Base-by-base conservation (phyloP, 495 filamentous ascomycete genomes). In the Hypoxylon intermedium region DNA sequence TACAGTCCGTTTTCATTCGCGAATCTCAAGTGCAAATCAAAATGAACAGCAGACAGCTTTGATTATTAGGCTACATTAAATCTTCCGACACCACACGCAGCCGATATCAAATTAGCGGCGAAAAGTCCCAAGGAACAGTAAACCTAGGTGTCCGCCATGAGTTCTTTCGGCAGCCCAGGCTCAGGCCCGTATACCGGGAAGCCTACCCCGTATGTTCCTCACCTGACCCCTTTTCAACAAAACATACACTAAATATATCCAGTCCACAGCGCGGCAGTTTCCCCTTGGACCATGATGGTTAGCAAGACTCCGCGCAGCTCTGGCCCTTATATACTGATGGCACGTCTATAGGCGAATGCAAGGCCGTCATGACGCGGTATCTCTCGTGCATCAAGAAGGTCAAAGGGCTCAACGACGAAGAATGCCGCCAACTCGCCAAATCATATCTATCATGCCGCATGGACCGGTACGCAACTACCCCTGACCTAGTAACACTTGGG, bases 181-280 rank as follows among this genome's bases (percentile, higher is more conserved):
- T 83, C 87, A 57, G 80, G 85, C 30, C 82, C 87, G 38, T 81
- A 83, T 18, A 82, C 86, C 57, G 73, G 74, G 45, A 95, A 92
- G 69, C 92, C 92, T 30, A 81, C 79, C 12, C 92, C 92, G 86
- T 93, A 78, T 78, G 89, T 83, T 31, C 47, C 3, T 15, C 20
- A 20, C 30, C 38, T 59, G 40, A 44, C 26, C 45, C 48, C 58
- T 28, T 13, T 63, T 54, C 12, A 30, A 49, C 51, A 51, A n/a
- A 13, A 11, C 26, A 51, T 28, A 31, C 21, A 11, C 52, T 70
- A 18, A 63, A 31, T 28, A 28, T 41, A 23, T 56, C 5, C 61
- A 95, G 92, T 43, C 94, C 94, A 0, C 91, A 98, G 73, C 89
- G 94, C 50, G 94, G 94, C 38, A 95, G 91, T 72, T 98, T 98